phyloP scores from a whole-genome alignment of 352 stramenopile genomes.

The Phytophthora cryptogea region DNA sequence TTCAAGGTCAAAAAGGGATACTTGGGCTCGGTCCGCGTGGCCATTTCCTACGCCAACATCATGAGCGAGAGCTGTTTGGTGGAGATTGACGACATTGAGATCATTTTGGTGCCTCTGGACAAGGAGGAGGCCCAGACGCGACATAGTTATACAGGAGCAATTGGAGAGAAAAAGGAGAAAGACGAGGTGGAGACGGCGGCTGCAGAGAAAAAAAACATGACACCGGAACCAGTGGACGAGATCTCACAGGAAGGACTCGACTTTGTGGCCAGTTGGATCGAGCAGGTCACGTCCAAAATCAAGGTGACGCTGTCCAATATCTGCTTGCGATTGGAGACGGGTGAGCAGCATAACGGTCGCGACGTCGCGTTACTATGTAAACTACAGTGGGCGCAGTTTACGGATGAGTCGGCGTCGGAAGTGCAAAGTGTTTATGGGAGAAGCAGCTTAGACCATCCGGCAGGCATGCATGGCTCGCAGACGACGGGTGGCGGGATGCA shows the following conservation, averaged over 20 bases:
- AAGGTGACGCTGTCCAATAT: constrained; percentile 90
- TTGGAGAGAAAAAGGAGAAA: neutral
- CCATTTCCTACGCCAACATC: constrained; percentile 88
- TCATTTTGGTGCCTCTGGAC: constrained; percentile 73
- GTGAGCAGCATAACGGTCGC: constrained; percentile 57
- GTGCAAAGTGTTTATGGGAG: constrained; percentile 73
- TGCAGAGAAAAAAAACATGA: constrained; percentile 15
- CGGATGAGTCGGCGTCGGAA: constrained; percentile 81
- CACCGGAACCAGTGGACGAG: constrained; percentile 62
- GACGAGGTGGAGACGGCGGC: constrained; percentile 2
- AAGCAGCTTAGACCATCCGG: constrained; percentile 37
- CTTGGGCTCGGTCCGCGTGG: constrained; percentile 80
- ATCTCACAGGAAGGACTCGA: constrained; percentile 89
- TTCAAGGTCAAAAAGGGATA: constrained; percentile 90
- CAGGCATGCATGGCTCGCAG: constrained; percentile 37
- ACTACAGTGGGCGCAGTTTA: constrained; percentile 84
- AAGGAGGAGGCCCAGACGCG: constrained; percentile 19
- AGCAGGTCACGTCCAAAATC: constrained; percentile 90
- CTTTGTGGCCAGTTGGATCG: constrained; percentile 90
- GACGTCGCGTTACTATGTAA: constrained; percentile 76
- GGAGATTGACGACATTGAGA: constrained; percentile 89
- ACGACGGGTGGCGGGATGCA: constrained; percentile 49
- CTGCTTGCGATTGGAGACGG: constrained; percentile 75
- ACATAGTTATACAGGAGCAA: constrained; percentile 8
- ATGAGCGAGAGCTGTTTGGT: constrained; percentile 89